Base-by-base conservation (phyloP, 2,329 filamentous ascomycete genomes). In the Paraphoma sp. region DNA sequence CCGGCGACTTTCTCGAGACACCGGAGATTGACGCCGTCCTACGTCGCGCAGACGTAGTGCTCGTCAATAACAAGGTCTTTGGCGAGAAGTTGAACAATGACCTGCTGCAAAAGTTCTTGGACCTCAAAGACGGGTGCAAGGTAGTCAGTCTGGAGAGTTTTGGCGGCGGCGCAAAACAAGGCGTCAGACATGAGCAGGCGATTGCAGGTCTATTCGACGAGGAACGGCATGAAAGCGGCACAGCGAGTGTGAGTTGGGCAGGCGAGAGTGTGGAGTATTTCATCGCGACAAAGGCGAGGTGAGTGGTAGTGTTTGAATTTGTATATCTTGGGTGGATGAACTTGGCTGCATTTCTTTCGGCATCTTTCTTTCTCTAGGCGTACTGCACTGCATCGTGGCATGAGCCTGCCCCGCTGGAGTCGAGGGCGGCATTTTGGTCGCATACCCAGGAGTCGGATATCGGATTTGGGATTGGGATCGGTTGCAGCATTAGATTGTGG, bases 41-140 rank as follows among this genome's bases (percentile, higher is more conserved):
- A 48, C 89, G 90, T 75, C 87, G 89, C 52, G 94, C 95, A 1
- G 95, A 99, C 73, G 93, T 98, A n/a, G 87, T 99, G 16, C 85
- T 99, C 28, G 94, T 98, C 68, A 99, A 99, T 81, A 99, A 99
- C 79, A 93, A 98, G 78, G 95, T 93, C 2, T 99, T 99, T 78
- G 93, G 89, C 6, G 89, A 93, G 12, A 84, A 89, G 66, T 85
- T 97, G 53, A 99, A 98, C 78, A 89, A 92, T 71, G 86, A 87
- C 59, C 82, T 99, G 45, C 87, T 94, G 64, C 87, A 92, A 67
- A 92, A 96, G 81, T 98, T 99, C 71, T 81, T 99, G 57, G 95
- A 99, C 71, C 82, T 98, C 60, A 98, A 97, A 78, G 85, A 91
- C 52, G 94, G 94, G 2, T 93, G 91, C 77, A 90, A 90, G 76